A percentile compares a stretch with the other conserved stretches of the same genome.
Evolutionary conservation across 2,329 filamentous ascomycete species (phyloP).

Genomic region (Chaetomium strumarium): DNA sequence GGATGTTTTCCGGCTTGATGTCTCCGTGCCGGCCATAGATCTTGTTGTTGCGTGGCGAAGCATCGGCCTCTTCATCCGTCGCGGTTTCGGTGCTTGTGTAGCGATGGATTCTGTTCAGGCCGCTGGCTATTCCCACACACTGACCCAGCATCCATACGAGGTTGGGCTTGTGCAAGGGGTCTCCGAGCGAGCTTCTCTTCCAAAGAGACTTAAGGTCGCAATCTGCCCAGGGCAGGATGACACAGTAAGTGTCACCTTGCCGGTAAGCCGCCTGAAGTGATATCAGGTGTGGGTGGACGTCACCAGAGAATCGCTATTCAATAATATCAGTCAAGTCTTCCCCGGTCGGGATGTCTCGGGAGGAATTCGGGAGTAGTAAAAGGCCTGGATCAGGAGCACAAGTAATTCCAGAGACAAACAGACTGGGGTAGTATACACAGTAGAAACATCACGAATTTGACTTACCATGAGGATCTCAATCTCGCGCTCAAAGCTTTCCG

Average conservation of each 20-base stretch:
- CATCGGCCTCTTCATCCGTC: too few relatives aligned
- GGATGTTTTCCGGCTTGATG: constrained; percentile 17
- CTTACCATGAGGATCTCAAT: too few relatives aligned
- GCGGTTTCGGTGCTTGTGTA: neutral
- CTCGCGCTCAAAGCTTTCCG: too few relatives aligned
- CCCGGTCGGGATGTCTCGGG: neutral
- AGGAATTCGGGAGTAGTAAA: too few relatives aligned
- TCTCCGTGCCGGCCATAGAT: constrained; percentile 15
- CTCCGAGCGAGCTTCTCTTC: neutral
- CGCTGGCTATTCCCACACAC: constrained; percentile 5
- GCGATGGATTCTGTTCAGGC: constrained; percentile 5
- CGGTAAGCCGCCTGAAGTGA: constrained; percentile 6
- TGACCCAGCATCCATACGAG: constrained; percentile 2
- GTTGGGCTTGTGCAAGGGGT: neutral
- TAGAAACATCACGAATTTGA: too few relatives aligned
- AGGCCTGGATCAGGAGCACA: too few relatives aligned
- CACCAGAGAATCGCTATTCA: constrained; percentile 8
- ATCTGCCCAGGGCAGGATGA: constrained; percentile 14
- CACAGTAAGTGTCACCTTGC: constrained; percentile 6
- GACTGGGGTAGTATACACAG: too few relatives aligned
- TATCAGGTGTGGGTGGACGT: constrained; percentile 10
- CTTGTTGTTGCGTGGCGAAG: neutral
- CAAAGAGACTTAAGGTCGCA: constrained; percentile 8
- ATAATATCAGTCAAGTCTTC: constrained; percentile 6
- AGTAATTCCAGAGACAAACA: too few relatives aligned